Conservation (phyloP, 768 basidiomycete genomes). For the Suillus subaureus region DNA sequence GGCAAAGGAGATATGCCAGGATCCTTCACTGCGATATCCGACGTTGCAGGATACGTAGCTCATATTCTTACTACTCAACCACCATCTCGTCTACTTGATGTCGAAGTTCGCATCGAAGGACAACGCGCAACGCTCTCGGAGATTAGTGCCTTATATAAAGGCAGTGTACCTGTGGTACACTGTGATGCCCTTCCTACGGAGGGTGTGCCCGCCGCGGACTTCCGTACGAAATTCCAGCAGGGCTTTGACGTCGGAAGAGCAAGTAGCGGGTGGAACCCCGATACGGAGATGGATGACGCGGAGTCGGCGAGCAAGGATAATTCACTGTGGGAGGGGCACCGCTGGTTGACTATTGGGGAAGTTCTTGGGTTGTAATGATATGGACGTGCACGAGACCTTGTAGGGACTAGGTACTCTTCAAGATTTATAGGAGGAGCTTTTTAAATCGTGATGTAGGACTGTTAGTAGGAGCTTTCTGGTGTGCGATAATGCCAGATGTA, state of each 20-base stretch:
- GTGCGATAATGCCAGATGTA: neutral
- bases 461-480: neutral
- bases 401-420: neutral
- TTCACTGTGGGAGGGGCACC: conserved; percentile 23
- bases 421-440: neutral
- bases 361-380: conserved; percentile 8
- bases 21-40: conserved; percentile 25
- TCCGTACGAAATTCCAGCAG: conserved; percentile 20
- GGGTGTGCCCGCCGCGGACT: neutral
- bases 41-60: conserved; percentile 32
- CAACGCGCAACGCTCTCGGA: conserved; percentile 18
- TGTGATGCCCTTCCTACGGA: conserved; percentile 21
- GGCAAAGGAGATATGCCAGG: conserved; percentile 27
- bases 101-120: conserved; percentile 26
- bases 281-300: conserved; percentile 13
- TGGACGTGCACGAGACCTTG: neutral
- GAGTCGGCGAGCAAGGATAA: conserved; percentile 24
- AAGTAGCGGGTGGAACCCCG: conserved; percentile 24
- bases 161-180: conserved; percentile 5
- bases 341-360: conserved; percentile 21
- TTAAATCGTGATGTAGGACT: neutral
- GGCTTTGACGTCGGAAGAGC: conserved; percentile 17
- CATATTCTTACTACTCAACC: conserved; percentile 24
- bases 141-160: conserved; percentile 15
- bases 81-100: conserved; percentile 15